These are phyloP conservation scores for Neltuma alba DNA, from an alignment of 306 rosid species.

Conservation along the genomic window DNA sequence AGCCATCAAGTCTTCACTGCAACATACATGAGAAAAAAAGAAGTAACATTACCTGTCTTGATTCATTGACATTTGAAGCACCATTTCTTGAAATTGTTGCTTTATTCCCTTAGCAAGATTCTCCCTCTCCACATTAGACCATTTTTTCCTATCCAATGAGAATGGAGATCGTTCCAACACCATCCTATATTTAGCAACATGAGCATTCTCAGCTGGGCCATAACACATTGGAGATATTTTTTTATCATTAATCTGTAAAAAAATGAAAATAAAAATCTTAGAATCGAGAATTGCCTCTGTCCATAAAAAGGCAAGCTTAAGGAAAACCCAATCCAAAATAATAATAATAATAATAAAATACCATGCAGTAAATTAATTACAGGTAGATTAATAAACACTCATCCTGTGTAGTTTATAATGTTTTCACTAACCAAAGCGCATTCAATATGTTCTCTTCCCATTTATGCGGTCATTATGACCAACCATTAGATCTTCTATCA, in stretches of 20 bases:
- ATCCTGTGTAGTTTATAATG: not conserved
- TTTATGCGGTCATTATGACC: not conserved
- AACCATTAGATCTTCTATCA: conserved; percentile 1
- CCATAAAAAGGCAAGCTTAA: conserved; percentile 12
- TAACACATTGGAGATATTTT: conserved; percentile 52
- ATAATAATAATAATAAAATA: too few species aligned
- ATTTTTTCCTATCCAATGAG: conserved; percentile 65
- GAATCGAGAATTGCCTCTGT: conserved; percentile 30
- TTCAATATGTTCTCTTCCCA: not conserved
- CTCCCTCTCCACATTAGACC: conserved; percentile 69
- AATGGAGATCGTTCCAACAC: conserved; percentile 63
- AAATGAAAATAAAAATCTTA: not conserved
- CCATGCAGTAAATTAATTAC: not conserved
- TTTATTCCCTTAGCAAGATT: conserved; percentile 81
- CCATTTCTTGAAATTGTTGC: conserved; percentile 82
- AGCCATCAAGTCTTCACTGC: not conserved
- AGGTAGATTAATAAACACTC: conserved; percentile 4
- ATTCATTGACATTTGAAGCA: conserved; percentile 63
- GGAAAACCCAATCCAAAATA: conserved; percentile 5
- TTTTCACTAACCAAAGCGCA: not conserved
- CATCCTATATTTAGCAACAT: conserved; percentile 67
- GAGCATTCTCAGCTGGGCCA: conserved; percentile 84
- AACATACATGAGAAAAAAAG: conserved; percentile 21
- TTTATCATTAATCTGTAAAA: conserved; percentile 53
- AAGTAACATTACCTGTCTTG: conserved; percentile 53